phyloP scores from a whole-genome alignment of 2,329 filamentous ascomycete genomes.

The Penicillium sp. region DNA sequence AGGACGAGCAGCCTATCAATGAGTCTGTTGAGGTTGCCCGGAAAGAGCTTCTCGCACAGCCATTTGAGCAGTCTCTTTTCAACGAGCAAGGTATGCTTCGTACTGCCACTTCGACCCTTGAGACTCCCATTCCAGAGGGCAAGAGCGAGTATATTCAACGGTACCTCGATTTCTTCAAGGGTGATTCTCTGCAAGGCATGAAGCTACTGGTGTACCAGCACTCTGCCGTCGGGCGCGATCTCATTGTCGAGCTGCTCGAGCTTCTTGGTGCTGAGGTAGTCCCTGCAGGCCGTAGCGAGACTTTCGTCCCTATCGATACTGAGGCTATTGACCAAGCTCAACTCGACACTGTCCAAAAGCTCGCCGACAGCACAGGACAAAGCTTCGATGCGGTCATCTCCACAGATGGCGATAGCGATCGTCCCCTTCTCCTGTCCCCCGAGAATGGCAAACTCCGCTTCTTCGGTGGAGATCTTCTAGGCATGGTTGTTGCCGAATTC shows the following conservation, averaged over 20 bases:
- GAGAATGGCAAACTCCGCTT: slow-evolving; percentile 29
- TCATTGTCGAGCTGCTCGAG: slow-evolving; percentile 32
- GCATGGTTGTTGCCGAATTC: slow-evolving; percentile 35
- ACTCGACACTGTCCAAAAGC: slow-evolving; percentile 29
- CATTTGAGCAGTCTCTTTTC: slow-evolving; percentile 29
- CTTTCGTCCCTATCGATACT: slow-evolving; percentile 36
- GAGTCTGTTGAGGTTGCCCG: slow-evolving; percentile 26
- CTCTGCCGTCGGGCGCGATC: slow-evolving; percentile 35
- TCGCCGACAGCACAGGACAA: slow-evolving; percentile 24
- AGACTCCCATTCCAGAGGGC: slow-evolving; percentile 18
- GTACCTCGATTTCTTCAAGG: slow-evolving; percentile 33
- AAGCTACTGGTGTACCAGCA: slow-evolving; percentile 35
- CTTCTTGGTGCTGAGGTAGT: slow-evolving; percentile 30
- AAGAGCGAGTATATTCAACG: slow-evolving; percentile 29
- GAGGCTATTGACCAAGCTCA: slow-evolving; percentile 36
- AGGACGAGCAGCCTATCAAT: slow-evolving; percentile 34
- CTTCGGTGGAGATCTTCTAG: slow-evolving; percentile 34
- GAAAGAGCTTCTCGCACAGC: slow-evolving; percentile 26
- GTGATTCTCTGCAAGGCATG: slow-evolving; percentile 27
- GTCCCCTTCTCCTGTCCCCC: slow-evolving; percentile 32
- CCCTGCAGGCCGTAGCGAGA: slow-evolving; percentile 33
- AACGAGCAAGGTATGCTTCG: slow-evolving; percentile 30
- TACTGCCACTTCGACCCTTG: slow-evolving; percentile 13
- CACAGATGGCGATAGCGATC: slow-evolving; percentile 37
- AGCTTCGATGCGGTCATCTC: slow-evolving; percentile 32